Conservation (phyloP, 2,329 filamentous ascomycete species). For the Simplicillium aogashimaense region DNA sequence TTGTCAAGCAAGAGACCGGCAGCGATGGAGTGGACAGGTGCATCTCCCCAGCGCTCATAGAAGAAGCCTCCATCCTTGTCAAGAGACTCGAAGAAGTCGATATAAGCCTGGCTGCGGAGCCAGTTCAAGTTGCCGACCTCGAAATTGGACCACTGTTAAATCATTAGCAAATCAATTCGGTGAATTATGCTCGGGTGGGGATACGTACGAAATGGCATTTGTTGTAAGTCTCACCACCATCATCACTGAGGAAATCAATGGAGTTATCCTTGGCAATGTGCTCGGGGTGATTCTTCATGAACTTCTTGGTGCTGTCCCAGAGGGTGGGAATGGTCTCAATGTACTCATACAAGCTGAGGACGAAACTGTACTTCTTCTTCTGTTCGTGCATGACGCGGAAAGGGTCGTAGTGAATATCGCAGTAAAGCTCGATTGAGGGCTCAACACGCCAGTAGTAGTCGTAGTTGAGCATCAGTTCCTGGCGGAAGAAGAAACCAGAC, state of each 20-base stretch:
- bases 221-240: conserved; percentile 87
- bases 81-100: conserved; percentile 81
- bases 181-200: background rate
- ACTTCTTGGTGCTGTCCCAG: conserved; percentile 92
- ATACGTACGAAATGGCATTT: conserved; percentile 85
- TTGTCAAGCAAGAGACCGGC: conserved; percentile 80
- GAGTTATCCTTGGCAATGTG: conserved; percentile 78
- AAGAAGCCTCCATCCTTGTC: conserved; percentile 98
- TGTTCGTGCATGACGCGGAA: conserved; percentile 96
- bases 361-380: conserved; percentile 97
- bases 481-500: conserved; percentile 98
- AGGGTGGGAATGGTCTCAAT: conserved; percentile 91
- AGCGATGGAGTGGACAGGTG: conserved; percentile 95
- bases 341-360: conserved; percentile 92
- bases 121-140: conserved; percentile 91
- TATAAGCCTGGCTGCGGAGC: conserved; percentile 80
- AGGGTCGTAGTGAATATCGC: conserved; percentile 89
- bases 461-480: conserved; percentile 86
- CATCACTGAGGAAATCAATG: conserved; percentile 85
- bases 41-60: conserved; percentile 97
- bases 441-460: conserved; percentile 99
- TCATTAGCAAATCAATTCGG: conserved; percentile 14
- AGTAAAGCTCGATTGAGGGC: conserved; percentile 92
- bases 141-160: conserved; percentile 90
- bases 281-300: conserved; percentile 82